Evolutionary conservation across 2,329 filamentous ascomycete species (phyloP).

Genomic region (Aspergillus pseudotamarii): DNA sequence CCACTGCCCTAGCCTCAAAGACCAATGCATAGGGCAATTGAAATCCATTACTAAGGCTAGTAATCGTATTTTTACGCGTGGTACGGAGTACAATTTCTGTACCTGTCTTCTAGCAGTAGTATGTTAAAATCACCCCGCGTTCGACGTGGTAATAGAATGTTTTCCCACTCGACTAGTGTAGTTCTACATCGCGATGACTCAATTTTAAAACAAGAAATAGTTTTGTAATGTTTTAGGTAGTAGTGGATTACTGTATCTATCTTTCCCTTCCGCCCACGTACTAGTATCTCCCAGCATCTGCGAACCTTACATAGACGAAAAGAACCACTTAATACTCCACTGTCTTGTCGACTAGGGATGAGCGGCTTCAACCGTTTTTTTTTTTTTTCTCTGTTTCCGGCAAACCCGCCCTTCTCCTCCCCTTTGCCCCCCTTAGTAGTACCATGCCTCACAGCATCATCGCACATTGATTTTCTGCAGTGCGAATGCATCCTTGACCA

Average conservation of each 20-base stretch:
- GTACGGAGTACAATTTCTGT: neutral
- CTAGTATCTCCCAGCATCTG: neutral
- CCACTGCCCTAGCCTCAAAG: conserved; percentile 35
- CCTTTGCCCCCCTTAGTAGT: neutral
- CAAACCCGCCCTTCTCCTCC: neutral
- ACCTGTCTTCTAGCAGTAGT: neutral
- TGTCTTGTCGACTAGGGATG: conserved; percentile 18
- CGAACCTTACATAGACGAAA: conserved; percentile 7
- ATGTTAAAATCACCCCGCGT: conserved; percentile 12
- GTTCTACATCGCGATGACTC: neutral
- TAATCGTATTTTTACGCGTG: conserved; percentile 17
- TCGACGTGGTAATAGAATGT: conserved; percentile 4
- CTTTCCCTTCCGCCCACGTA: conserved; percentile 1
- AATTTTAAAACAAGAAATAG: neutral
- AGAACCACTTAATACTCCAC: conserved; percentile 12
- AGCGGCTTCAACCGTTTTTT: conserved; percentile 13
- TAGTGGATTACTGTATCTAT: conserved; percentile 2
- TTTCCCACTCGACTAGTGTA: neutral
- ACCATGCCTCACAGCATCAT: neutral
- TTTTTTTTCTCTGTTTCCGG: conserved; percentile 2
- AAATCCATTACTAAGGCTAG: neutral
- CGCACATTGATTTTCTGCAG: neutral
- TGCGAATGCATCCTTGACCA: neutral
- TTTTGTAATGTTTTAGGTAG: neutral
- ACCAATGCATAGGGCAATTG: conserved; percentile 11